Percentiles rank a stretch among this genome's conserved stretches.
phyloP scores from a whole-genome alignment of 2,329 filamentous ascomycete species.

The Metarhizium guizhouense region DNA sequence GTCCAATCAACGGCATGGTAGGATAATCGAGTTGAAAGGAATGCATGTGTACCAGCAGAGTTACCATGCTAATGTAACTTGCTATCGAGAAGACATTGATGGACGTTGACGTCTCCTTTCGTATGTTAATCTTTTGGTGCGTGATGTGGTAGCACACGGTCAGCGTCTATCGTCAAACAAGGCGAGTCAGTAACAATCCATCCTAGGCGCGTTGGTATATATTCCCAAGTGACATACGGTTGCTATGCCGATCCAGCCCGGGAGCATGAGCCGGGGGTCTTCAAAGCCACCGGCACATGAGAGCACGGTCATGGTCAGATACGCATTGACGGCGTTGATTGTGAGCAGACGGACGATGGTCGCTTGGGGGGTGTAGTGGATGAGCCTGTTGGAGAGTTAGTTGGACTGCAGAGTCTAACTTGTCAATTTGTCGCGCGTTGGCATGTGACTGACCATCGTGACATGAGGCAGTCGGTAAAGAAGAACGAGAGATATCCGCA shows the following conservation, averaged over 20 bases:
- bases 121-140: constrained; percentile 70
- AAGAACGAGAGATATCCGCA: constrained; percentile 74
- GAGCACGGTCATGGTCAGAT: constrained; percentile 64
- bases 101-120: constrained; percentile 70
- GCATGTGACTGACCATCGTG: constrained; percentile 52
- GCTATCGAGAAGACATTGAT: constrained; percentile 68
- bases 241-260: constrained; percentile 71
- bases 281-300: constrained; percentile 61
- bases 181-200: background rate
- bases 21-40: constrained; percentile 52
- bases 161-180: constrained; percentile 41
- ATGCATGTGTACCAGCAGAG: constrained; percentile 59
- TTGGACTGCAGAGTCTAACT: background rate
- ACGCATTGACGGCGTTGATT: constrained; percentile 65
- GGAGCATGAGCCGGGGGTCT: constrained; percentile 62
- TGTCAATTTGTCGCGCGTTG: background rate
- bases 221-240: constrained; percentile 41
- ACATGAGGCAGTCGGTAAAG: constrained; percentile 80
- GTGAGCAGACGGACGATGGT: constrained; percentile 72
- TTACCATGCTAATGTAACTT: constrained; percentile 67
- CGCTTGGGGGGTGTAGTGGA: constrained; percentile 74
- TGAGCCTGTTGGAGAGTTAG: constrained; percentile 48
- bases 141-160: constrained; percentile 70
- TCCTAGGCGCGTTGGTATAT: background rate
- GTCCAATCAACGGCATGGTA: constrained; percentile 46